A percentile compares a stretch with the other conserved stretches of the same genome.
Evolutionary conservation across 257 asterid genomes (phyloP).

Genomic region (Scutellaria galericulata): DNA sequence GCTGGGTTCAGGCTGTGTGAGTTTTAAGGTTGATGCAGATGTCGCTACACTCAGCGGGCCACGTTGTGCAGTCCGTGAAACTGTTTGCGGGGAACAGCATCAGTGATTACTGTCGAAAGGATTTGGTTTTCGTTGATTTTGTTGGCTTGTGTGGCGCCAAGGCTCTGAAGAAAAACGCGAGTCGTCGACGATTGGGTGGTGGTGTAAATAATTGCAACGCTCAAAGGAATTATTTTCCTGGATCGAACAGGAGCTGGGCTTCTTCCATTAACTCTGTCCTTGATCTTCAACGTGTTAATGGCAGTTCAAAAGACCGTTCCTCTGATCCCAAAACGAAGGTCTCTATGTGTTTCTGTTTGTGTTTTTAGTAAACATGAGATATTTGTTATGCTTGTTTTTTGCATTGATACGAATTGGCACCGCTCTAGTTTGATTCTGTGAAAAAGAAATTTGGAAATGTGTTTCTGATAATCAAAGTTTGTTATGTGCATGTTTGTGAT

Average conservation of each 20-base stretch:
- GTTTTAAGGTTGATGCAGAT: constrained; percentile 40
- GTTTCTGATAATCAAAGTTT: not conserved
- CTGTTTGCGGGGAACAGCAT: constrained; percentile 47
- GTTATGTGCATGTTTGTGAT: constrained; percentile 14
- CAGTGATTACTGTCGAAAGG: constrained; percentile 37
- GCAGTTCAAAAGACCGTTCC: constrained; percentile 33
- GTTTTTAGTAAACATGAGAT: not conserved
- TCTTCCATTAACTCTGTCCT: constrained; percentile 57
- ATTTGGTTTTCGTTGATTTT: constrained; percentile 56
- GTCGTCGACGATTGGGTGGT: constrained; percentile 45
- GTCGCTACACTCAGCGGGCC: constrained; percentile 62
- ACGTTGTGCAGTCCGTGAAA: constrained; percentile 60
- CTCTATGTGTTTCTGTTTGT: not conserved
- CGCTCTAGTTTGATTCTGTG: constrained; percentile 27
- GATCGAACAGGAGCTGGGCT: constrained; percentile 41
- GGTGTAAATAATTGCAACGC: constrained; percentile 32
- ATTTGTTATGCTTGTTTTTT: too few species aligned
- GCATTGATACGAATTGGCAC: not conserved
- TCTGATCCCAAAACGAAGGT: constrained; percentile 57
- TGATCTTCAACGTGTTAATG: constrained; percentile 50
- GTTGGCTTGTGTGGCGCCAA: constrained; percentile 49
- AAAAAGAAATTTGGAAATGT: constrained; percentile 22
- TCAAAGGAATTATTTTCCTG: constrained; percentile 43
- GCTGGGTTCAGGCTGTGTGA: not conserved
- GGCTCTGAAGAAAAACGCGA: constrained; percentile 42